These are phyloP conservation scores for Dillenia turbinata DNA, from an alignment of 164 flowering plant species.

Conservation along the genomic window DNA sequence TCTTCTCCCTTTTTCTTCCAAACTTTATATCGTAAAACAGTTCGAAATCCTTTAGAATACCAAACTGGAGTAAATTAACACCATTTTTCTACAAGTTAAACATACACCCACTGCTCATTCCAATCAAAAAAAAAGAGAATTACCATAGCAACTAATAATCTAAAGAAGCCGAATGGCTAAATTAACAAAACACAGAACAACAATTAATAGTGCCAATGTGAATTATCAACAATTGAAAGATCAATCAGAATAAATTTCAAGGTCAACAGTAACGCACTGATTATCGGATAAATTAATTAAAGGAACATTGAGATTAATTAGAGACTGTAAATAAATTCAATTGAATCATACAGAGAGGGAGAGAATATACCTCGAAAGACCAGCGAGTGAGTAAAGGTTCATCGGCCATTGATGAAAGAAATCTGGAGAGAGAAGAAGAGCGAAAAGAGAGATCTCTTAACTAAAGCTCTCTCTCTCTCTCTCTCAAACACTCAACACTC, in stretches of 20 bases:
- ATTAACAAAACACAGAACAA: too few species aligned
- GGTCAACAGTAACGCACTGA: background rate
- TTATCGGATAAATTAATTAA: too few species aligned
- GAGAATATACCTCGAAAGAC: constrained; percentile 56
- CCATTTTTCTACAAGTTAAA: background rate
- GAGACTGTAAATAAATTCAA: background rate
- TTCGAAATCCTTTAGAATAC: constrained; percentile 70
- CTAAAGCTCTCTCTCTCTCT: constrained; percentile 1
- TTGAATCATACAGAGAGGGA: background rate
- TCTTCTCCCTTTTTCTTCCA: constrained; percentile 64
- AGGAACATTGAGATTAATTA: background rate
- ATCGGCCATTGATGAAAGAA: constrained; percentile 35
- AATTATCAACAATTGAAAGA: background rate
- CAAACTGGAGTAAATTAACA: constrained; percentile 1
- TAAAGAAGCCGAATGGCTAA: too few species aligned
- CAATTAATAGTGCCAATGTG: background rate
- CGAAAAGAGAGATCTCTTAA: constrained; percentile 5
- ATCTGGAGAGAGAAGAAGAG: constrained; percentile 7
- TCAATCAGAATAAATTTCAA: background rate
- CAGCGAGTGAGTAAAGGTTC: constrained; percentile 78
- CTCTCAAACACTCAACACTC: background rate
- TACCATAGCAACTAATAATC: too few species aligned
- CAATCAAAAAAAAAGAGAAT: too few species aligned
- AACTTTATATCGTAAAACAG: constrained; percentile 85
- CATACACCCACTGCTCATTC: too few species aligned